Evolutionary conservation across 116 monocot species (phyloP).

Genomic region (Papilionanthe hybrid): DNA sequence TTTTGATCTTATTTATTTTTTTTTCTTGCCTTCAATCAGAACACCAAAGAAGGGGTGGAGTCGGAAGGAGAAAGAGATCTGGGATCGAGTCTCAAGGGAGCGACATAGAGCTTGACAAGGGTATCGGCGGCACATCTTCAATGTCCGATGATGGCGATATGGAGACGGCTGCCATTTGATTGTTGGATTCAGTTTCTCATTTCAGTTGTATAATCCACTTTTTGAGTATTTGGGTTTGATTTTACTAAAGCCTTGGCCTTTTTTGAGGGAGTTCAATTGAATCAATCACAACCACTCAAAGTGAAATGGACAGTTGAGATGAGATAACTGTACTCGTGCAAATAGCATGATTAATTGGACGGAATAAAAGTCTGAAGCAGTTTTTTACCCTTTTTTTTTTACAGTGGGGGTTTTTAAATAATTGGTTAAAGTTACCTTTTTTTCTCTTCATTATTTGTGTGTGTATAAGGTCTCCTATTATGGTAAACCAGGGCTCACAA

Average conservation of each 20-base stretch:
- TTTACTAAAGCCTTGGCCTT: not conserved
- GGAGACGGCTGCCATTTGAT: constrained; percentile 10
- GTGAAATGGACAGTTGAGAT: not conserved
- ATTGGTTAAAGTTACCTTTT: not conserved
- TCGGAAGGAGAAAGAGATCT: constrained; percentile 11
- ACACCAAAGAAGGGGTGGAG: constrained; percentile 29
- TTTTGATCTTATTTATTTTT: not conserved
- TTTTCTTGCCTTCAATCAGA: constrained; percentile 14
- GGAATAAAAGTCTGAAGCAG: not conserved
- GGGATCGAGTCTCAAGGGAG: constrained; percentile 4
- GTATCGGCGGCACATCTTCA: constrained; percentile 3
- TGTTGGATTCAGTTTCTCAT: not conserved
- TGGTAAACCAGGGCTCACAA: not conserved
- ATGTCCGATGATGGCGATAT: constrained; percentile 22
- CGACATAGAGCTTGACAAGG: constrained; percentile 8
- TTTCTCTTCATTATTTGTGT: not conserved
- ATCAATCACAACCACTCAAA: not conserved
- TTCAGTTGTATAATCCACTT: not conserved
- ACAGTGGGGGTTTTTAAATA: not conserved
- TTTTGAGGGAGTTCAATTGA: not conserved
- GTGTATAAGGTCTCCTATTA: constrained; percentile 5
- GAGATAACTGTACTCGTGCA: not conserved
- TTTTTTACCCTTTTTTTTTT: not conserved
- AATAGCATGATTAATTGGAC: not conserved
- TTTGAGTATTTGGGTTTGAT: not conserved